phyloP scores from a whole-genome alignment of 768 basidiomycete species.

The Leucosporidium scottii region DNA sequence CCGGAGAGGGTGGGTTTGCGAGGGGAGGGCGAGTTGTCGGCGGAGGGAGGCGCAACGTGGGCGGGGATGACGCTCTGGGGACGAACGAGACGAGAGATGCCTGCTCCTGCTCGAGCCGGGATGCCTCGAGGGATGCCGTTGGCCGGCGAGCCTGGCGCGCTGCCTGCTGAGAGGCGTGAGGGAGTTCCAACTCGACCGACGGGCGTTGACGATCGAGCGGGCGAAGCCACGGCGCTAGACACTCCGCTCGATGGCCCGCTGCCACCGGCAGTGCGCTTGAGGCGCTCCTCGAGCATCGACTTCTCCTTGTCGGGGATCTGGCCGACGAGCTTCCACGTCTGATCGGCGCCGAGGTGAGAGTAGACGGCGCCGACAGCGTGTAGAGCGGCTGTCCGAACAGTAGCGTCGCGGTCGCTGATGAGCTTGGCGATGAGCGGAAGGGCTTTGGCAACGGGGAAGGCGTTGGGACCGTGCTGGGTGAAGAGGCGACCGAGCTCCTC shows the following conservation, averaged over 20 bases:
- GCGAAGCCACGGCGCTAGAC: neutral
- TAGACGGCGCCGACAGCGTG: conserved; percentile 76
- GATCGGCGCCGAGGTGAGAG: conserved; percentile 65
- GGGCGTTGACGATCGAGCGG: neutral
- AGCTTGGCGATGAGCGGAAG: conserved; percentile 68
- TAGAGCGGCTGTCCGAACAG: conserved; percentile 80
- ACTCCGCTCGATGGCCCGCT: neutral
- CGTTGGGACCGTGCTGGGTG: conserved; percentile 71
- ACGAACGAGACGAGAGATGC: too few relatives aligned
- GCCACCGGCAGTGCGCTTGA: conserved; percentile 42
- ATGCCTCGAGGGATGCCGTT: too few relatives aligned
- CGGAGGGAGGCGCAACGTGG: too few relatives aligned
- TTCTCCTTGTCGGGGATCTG: conserved; percentile 74
- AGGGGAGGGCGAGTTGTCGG: neutral
- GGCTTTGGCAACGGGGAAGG: conserved; percentile 64
- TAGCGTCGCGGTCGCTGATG: conserved; percentile 82
- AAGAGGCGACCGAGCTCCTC: conserved; percentile 73
- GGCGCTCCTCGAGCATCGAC: conserved; percentile 81
- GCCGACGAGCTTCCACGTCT: conserved; percentile 72
- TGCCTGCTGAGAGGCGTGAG: too few relatives aligned
- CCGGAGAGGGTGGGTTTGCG: neutral
- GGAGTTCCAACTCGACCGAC: neutral
- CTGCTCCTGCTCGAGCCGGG: too few relatives aligned
- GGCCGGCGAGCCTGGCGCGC: too few relatives aligned
- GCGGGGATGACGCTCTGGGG: too few relatives aligned